Evolutionary conservation across 371 early-diverging fungal genomes (phyloP).

Genomic region (Mucor circinelloides): DNA sequence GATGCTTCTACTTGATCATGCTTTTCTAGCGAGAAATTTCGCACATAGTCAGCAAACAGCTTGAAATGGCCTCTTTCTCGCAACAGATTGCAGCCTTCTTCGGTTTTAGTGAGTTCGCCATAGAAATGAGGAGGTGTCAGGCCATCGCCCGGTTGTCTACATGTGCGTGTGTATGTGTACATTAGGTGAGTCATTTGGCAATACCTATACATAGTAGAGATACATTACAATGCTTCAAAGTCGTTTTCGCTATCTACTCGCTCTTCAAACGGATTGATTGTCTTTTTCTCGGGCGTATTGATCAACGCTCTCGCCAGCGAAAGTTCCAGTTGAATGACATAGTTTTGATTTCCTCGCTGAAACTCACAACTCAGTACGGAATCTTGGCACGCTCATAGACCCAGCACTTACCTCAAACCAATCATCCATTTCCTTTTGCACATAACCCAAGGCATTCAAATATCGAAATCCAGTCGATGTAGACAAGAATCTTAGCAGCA

Average conservation of each 20-base stretch:
- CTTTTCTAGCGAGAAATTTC: constrained; percentile 53
- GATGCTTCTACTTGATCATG: constrained; percentile 25
- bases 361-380: too few relatives aligned
- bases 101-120: constrained; percentile 80
- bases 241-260: constrained; percentile 51
- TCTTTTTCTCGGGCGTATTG: constrained; percentile 48
- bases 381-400: background rate
- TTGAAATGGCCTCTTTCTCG: constrained; percentile 69
- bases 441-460: constrained; percentile 70
- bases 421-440: constrained; percentile 77
- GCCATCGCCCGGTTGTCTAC: constrained; percentile 55
- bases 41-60: constrained; percentile 64
- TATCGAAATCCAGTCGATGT: constrained; percentile 75
- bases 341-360: constrained; percentile 80
- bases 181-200: background rate
- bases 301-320: constrained; percentile 68
- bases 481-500: constrained; percentile 72
- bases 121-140: constrained; percentile 79
- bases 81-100: constrained; percentile 73
- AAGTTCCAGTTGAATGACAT: constrained; percentile 79
- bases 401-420: constrained; percentile 75
- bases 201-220: background rate
- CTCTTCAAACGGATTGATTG: constrained; percentile 51
- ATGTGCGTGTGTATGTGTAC: too few relatives aligned
- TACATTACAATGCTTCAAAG: constrained; percentile 41